Evolutionary conservation across 2,329 filamentous ascomycete genomes (phyloP).

Genomic region (Huntiella abstrusa): DNA sequence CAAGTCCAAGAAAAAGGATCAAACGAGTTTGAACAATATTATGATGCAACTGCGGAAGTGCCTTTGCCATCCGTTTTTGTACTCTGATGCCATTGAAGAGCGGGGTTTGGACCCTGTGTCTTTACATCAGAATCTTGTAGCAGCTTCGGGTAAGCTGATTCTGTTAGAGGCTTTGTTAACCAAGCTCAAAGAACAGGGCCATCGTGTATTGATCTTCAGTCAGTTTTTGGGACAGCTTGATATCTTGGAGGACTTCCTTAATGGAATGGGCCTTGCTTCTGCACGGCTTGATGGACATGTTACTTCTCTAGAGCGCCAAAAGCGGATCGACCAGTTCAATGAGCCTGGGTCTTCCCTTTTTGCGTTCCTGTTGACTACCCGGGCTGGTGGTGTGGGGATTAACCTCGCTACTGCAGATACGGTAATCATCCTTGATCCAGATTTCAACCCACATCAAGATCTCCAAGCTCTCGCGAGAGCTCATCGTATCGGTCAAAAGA

Average conservation of each 20-base stretch:
- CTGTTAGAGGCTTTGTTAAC: conserved; percentile 73
- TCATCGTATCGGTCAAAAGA: conserved; percentile 89
- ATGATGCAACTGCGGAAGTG: conserved; percentile 89
- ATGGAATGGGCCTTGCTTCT: conserved; percentile 52
- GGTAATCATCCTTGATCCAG: conserved; percentile 90
- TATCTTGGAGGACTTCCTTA: conserved; percentile 81
- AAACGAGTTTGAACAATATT: conserved; percentile 78
- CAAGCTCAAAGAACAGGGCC: conserved; percentile 65
- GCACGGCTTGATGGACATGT: conserved; percentile 75
- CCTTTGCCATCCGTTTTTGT: conserved; percentile 89
- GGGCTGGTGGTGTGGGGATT: conserved; percentile 90
- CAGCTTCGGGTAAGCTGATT: conserved; percentile 78
- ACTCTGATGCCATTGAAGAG: conserved; percentile 80
- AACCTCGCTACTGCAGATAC: conserved; percentile 94
- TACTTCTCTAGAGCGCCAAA: conserved; percentile 71
- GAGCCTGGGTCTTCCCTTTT: conserved; percentile 66
- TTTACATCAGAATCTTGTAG: conserved; percentile 65
- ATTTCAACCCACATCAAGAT: conserved; percentile 97
- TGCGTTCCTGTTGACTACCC: conserved; percentile 80
- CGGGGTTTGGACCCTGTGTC: conserved; percentile 39
- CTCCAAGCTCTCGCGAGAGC: conserved; percentile 88
- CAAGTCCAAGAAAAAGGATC: conserved; percentile 40
- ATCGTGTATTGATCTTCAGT: conserved; percentile 86
- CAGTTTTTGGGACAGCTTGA: conserved; percentile 82
- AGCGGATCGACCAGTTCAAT: conserved; percentile 86